A percentile compares a stretch with the other conserved stretches of the same genome.
phyloP scores from a whole-genome alignment of 1,284 basidiomycete genomes.

The Singerocomus rubriflavus region DNA sequence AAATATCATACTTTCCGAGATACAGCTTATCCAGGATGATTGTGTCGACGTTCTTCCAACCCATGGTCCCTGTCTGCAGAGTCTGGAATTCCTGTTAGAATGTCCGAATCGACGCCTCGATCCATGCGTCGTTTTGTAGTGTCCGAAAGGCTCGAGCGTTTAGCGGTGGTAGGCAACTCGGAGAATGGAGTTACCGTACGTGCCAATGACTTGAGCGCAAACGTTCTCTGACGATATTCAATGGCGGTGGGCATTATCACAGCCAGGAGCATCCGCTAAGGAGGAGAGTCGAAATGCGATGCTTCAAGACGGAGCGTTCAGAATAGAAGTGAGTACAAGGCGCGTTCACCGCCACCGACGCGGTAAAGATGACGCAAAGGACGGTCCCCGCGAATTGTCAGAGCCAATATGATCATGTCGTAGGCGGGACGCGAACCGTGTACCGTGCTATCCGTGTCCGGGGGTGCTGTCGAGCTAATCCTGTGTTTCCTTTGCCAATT shows the following conservation, averaged over 20 bases:
- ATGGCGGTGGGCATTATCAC: constrained; percentile 35
- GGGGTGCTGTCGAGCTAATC: constrained; percentile 16
- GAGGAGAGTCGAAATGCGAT: constrained; percentile 29
- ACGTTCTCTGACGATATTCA: constrained; percentile 15
- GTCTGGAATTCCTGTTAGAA: constrained; percentile 31
- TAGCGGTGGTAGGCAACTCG: constrained; percentile 28
- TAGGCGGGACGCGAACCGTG: not conserved
- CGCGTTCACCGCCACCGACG: constrained; percentile 32
- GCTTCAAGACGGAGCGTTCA: constrained; percentile 12
- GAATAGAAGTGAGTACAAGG: constrained; percentile 17
- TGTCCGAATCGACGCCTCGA: constrained; percentile 16
- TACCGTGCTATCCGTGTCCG: constrained; percentile 25
- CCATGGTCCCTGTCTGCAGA: constrained; percentile 40
- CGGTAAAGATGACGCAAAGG: constrained; percentile 27
- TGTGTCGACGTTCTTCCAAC: constrained; percentile 71
- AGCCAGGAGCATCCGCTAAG: constrained; percentile 31
- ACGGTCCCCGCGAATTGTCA: constrained; percentile 5
- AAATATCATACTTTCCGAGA: constrained; percentile 65
- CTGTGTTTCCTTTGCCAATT: constrained; percentile 22
- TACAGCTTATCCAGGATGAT: constrained; percentile 67
- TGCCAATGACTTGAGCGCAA: constrained; percentile 19
- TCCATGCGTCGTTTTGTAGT: constrained; percentile 36
- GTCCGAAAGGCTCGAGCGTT: constrained; percentile 19
- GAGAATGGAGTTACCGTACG: constrained; percentile 32
- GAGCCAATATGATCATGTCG: constrained; percentile 9